Base-by-base conservation (phyloP, 352 stramenopile genomes). In the Globisporangium splendens region DNA sequence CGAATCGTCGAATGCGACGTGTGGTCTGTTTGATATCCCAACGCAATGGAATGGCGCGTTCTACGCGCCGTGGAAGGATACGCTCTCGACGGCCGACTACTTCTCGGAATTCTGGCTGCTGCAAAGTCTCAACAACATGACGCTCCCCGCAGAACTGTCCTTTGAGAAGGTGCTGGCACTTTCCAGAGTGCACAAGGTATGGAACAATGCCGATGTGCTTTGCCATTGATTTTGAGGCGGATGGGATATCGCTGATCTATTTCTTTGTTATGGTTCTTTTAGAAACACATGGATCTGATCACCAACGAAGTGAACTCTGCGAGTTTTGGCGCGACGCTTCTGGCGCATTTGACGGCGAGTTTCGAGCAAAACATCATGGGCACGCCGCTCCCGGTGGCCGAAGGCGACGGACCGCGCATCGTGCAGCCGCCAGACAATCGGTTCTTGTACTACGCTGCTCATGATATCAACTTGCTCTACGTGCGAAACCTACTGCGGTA, bases 401-500 rank as follows among this genome's bases (percentile, higher is more conserved):
- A 70, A 54, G 75, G 77, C 14, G 67, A 83, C 1, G 83, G 79
- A 0, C 83, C 83, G 21, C 59, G 60, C n/a, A 60, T 92, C 38
- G 54, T 72, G 17, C 83, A 90, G 56, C 46, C 65, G 0, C 56
- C 75, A 0, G 63, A 82, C 44, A 89, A 89, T 47, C 70, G 67
- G 2, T 75, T 92, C 35, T 47, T 92, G 17, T 89, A 82, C 54
- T 90, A 92, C 58, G 78, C 83, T 31, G 83, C 76, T 11, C 83
- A 92, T 60, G 83, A 92, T 55, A 92, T 92, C 60, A 92, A 92
- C 59, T 56, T 92, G 38, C 50, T 92, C 50, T 92, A 88, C 64
- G 62, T 92, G 56, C 77, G 79, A 22, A 89, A 89, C 54, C 54
- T 92, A 10, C 61, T 92, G 31, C 75, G 82, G 82, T 89, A 43